These are phyloP conservation scores for Penicillium rolfsii DNA, from an alignment of 2,329 filamentous ascomycete genomes.

Conservation along the genomic window DNA sequence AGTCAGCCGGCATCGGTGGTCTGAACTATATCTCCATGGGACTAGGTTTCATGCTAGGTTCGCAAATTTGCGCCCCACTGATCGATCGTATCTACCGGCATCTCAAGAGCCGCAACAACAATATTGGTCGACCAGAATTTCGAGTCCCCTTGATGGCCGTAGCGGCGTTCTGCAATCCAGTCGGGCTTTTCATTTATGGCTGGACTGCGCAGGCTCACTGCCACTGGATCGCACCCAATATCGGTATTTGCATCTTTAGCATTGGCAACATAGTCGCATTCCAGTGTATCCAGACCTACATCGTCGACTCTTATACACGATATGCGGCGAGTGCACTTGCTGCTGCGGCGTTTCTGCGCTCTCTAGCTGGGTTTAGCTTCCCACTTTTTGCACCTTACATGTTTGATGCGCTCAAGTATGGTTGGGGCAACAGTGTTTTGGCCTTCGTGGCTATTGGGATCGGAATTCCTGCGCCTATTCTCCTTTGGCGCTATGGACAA, in stretches of 20 bases:
- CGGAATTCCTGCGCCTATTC: constrained; percentile 53
- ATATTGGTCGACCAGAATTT: constrained; percentile 58
- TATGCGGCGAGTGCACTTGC: constrained; percentile 47
- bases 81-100: constrained; percentile 56
- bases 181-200: constrained; percentile 61
- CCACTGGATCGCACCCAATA: constrained; percentile 60
- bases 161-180: constrained; percentile 36
- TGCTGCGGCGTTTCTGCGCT: constrained; percentile 40
- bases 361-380: constrained; percentile 46
- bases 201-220: constrained; percentile 56
- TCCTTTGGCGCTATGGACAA: constrained; percentile 56
- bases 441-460: constrained; percentile 45
- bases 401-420: constrained; percentile 42
- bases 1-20: constrained; percentile 60
- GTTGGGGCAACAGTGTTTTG: constrained; percentile 48
- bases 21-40: constrained; percentile 67
- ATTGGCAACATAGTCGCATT: constrained; percentile 51
- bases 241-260: constrained; percentile 56
- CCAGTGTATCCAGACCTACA: constrained; percentile 52
- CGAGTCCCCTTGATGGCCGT: constrained; percentile 59
- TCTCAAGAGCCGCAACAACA: constrained; percentile 52
- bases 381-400: constrained; percentile 48
- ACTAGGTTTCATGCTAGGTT: constrained; percentile 63
- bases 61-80: constrained; percentile 53
- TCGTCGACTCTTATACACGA: constrained; percentile 47